Evolutionary conservation across 805 yeast species (phyloP).

Genomic region (Debaryomyces maramus): DNA sequence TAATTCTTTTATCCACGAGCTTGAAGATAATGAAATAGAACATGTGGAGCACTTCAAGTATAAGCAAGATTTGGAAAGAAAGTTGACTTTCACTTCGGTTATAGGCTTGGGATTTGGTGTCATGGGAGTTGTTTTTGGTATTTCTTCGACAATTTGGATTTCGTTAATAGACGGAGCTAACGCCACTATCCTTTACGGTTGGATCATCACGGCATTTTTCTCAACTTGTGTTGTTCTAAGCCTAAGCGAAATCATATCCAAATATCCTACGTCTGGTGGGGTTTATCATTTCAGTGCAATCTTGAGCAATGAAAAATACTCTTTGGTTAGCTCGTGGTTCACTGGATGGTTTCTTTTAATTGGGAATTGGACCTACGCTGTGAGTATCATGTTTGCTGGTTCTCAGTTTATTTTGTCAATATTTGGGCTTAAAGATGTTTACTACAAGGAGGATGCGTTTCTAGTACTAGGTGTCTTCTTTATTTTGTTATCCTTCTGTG

Average conservation of each 20-base stretch:
- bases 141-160: slow-evolving; percentile 70
- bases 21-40: slow-evolving; percentile 47
- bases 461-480: slow-evolving; percentile 59
- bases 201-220: slow-evolving; percentile 63
- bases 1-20: slow-evolving; percentile 15
- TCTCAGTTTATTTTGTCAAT: slow-evolving; percentile 70
- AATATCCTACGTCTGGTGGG: slow-evolving; percentile 75
- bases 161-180: slow-evolving; percentile 77
- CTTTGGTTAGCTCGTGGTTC: slow-evolving; percentile 67
- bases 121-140: slow-evolving; percentile 81
- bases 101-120: slow-evolving; percentile 78
- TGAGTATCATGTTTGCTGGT: slow-evolving; percentile 73
- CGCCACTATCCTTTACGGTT: slow-evolving; percentile 73
- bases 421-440: slow-evolving; percentile 59
- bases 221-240: slow-evolving; percentile 67
- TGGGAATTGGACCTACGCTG: slow-evolving; percentile 78
- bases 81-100: slow-evolving; percentile 66
- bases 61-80: slow-evolving; percentile 68
- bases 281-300: slow-evolving; percentile 78
- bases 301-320: slow-evolving; percentile 56
- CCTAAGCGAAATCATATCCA: slow-evolving; percentile 73
- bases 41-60: slow-evolving; percentile 71
- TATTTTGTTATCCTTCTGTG: slow-evolving; percentile 56
- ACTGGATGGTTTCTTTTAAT: slow-evolving; percentile 75
- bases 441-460: slow-evolving; percentile 56